These are phyloP conservation scores for Stephania japonica DNA, from an alignment of 164 flowering plant species.

Conservation along the genomic window DNA sequence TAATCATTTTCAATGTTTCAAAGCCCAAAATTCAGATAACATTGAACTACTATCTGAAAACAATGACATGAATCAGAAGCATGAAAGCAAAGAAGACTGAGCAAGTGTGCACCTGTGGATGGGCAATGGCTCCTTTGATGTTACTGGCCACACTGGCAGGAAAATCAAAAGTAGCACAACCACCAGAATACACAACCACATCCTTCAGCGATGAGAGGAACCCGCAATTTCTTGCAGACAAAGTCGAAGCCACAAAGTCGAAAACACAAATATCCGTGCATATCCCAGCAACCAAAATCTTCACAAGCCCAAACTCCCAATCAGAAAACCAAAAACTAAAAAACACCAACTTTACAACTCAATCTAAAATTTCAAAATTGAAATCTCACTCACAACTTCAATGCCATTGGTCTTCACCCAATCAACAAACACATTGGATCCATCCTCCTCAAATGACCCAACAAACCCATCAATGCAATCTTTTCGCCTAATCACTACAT, in stretches of 20 bases:
- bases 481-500: slow-evolving; percentile 63
- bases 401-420: slow-evolving; percentile 73
- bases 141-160: slow-evolving; percentile 56
- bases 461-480: slow-evolving; percentile 84
- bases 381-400: slow-evolving; percentile 46
- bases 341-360: neutral
- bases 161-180: slow-evolving; percentile 80
- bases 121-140: slow-evolving; percentile 48
- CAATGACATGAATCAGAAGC: too few species aligned
- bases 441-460: slow-evolving; percentile 75
- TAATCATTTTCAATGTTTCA: too few species aligned
- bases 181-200: slow-evolving; percentile 70
- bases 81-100: neutral
- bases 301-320: slow-evolving; percentile 15
- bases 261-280: slow-evolving; percentile 93
- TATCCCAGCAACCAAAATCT: slow-evolving; percentile 86
- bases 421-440: slow-evolving; percentile 65
- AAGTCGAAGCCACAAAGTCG: slow-evolving; percentile 68
- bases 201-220: slow-evolving; percentile 64
- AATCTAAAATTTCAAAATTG: neutral
- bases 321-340: neutral
- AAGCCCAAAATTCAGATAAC: neutral
- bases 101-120: slow-evolving; percentile 67
- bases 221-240: slow-evolving; percentile 79
- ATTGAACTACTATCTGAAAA: too few species aligned